Conservation (phyloP, 345 rosid species). For the Microcos paniculata region DNA sequence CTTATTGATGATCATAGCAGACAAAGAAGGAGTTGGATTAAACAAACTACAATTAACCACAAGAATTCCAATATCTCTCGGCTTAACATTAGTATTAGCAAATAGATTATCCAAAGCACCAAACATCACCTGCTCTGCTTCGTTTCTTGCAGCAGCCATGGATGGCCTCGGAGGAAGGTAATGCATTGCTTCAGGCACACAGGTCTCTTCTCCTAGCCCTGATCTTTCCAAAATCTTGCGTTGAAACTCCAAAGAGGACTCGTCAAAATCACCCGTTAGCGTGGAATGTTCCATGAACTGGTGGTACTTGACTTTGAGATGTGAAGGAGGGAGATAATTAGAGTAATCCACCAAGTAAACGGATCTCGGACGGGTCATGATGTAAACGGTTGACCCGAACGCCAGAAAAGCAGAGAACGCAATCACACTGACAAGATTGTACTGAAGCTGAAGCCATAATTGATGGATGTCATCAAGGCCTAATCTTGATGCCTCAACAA, state of each 20-base stretch:
- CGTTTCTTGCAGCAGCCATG: constrained; percentile 83
- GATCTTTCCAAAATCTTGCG: constrained; percentile 77
- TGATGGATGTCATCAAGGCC: constrained; percentile 61
- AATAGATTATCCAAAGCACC: constrained; percentile 76
- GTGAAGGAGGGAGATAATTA: constrained; percentile 70
- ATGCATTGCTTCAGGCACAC: constrained; percentile 79
- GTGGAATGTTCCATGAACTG: constrained; percentile 80
- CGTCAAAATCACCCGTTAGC: constrained; percentile 71
- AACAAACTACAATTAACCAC: constrained; percentile 92
- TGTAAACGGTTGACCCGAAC: constrained; percentile 65
- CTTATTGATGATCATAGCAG: constrained; percentile 89
- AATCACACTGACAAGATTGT: constrained; percentile 72
- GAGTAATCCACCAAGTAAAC: constrained; percentile 71
- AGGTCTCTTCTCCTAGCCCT: constrained; percentile 93
- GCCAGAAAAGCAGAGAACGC: constrained; percentile 61
- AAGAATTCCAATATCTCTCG: constrained; percentile 81
- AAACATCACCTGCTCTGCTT: constrained; percentile 92
- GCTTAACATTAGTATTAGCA: constrained; percentile 62
- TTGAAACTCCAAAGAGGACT: constrained; percentile 82
- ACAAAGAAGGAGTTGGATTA: constrained; percentile 88
- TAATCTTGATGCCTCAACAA: constrained; percentile 56
- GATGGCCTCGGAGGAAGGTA: constrained; percentile 75
- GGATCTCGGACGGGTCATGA: constrained; percentile 87
- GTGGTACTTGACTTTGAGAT: constrained; percentile 46
- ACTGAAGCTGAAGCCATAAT: constrained; percentile 82